A percentile compares a stretch with the other conserved stretches of the same genome.
Conservation (phyloP, 441 rosid species). For the Mallotus repandus region DNA sequence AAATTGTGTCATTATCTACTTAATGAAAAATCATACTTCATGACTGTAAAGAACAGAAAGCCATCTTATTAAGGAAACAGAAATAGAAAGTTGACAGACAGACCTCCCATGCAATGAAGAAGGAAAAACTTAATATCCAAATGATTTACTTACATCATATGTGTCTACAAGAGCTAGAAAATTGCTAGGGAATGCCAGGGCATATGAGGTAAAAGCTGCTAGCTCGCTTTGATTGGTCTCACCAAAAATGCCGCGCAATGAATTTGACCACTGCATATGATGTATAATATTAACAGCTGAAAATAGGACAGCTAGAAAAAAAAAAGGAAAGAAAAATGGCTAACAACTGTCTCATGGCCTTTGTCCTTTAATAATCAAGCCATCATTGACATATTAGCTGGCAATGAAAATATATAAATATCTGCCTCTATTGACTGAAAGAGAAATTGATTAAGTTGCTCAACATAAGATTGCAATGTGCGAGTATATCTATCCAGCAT, state of each 20-base stretch:
- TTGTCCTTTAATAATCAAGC: conserved; percentile 6
- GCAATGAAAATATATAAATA: not conserved
- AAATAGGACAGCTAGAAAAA: conserved; percentile 1
- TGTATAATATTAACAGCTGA: conserved; percentile 22
- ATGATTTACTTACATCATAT: conserved; percentile 66
- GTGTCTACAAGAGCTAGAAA: conserved; percentile 93
- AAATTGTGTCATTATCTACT: not conserved
- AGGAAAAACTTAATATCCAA: conserved; percentile 16
- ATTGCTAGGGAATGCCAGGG: conserved; percentile 78
- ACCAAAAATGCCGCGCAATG: conserved; percentile 53
- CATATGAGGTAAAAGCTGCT: conserved; percentile 87
- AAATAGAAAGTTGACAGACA: conserved; percentile 1
- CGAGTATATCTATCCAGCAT: not conserved
- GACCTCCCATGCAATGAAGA: not conserved
- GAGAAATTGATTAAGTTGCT: not conserved
- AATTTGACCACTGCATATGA: conserved; percentile 55
- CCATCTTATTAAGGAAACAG: conserved; percentile 10
- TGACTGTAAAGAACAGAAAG: not conserved
- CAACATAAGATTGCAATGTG: not conserved
- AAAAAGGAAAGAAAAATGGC: conserved; percentile 1
- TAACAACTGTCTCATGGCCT: conserved; percentile 3
- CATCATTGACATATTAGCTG: conserved; percentile 9
- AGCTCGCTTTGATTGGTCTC: conserved; percentile 95
- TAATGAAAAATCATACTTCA: not conserved
- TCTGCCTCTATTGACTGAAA: not conserved